Conservation (phyloP, 1,284 basidiomycete genomes). For the Ustilago cynodontis region DNA sequence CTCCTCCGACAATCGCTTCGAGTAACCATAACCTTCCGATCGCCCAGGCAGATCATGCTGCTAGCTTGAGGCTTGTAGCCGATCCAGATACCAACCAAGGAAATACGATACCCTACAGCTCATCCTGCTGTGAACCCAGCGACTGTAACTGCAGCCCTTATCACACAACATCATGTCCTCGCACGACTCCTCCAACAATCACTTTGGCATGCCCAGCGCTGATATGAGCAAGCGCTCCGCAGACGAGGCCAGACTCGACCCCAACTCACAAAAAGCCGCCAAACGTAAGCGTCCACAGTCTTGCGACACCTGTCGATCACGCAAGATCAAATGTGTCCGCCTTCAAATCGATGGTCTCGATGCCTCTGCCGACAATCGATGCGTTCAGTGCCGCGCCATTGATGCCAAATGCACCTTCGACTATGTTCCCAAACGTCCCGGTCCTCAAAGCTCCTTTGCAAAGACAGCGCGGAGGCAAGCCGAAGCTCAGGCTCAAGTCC, state of each 20-base stretch:
- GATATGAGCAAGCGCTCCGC: slow-evolving; percentile 21
- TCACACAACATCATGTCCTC: slow-evolving; percentile 21
- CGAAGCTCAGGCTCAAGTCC: slow-evolving; percentile 14
- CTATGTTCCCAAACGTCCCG: slow-evolving; percentile 54
- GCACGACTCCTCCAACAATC: slow-evolving; percentile 11
- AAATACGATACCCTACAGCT: not conserved
- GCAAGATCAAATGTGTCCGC: slow-evolving; percentile 58
- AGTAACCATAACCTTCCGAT: not conserved
- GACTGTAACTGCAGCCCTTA: not conserved
- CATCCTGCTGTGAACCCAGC: no score
- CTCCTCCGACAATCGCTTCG: no score
- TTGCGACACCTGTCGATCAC: slow-evolving; percentile 54
- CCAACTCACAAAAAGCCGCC: slow-evolving; percentile 15
- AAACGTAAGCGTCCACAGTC: slow-evolving; percentile 56
- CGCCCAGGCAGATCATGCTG: slow-evolving; percentile 9
- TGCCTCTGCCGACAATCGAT: slow-evolving; percentile 36
- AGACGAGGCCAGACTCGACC: slow-evolving; percentile 25
- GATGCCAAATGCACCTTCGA: slow-evolving; percentile 55
- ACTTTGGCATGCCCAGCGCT: slow-evolving; percentile 1
- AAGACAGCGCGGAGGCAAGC: slow-evolving; percentile 38
- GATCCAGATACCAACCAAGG: not conserved
- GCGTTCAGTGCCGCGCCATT: slow-evolving; percentile 54
- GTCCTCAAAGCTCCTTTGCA: slow-evolving; percentile 54
- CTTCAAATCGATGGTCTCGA: slow-evolving; percentile 47
- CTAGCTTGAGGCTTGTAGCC: slow-evolving; percentile 6